These are phyloP conservation scores for Akanthomyces uredinophilus DNA, from an alignment of 2,329 filamentous ascomycete genomes.

Conservation along the genomic window DNA sequence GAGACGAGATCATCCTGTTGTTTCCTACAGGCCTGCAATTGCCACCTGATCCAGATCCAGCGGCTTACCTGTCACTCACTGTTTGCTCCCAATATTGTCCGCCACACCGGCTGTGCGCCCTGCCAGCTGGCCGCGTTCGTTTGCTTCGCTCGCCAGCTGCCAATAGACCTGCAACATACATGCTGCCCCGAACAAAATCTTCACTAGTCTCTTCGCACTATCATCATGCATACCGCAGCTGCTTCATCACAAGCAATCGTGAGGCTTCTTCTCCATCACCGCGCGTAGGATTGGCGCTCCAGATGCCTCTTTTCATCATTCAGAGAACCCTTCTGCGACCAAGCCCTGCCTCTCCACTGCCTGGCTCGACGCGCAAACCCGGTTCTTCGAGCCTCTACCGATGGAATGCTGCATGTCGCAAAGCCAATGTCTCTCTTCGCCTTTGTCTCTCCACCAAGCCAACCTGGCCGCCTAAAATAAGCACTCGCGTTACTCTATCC, in stretches of 20 bases:
- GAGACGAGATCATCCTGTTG: background rate
- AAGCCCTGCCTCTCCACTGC: background rate
- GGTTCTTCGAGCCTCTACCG: background rate
- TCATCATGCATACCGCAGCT: background rate
- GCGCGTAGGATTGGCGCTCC: background rate
- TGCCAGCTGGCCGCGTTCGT: constrained; percentile 3
- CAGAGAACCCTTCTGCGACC: too few species aligned
- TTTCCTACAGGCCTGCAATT: background rate
- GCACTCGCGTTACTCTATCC: constrained; percentile 3
- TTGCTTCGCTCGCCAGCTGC: background rate
- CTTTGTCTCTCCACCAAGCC: background rate
- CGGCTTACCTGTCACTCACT: background rate
- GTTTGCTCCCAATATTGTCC: background rate
- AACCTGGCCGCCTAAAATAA: constrained; percentile 5
- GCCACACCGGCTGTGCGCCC: background rate
- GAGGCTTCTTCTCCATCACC: background rate
- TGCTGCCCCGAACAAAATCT: background rate
- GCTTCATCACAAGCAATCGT: background rate
- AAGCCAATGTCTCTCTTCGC: constrained; percentile 3
- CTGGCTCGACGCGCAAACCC: background rate
- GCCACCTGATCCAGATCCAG: too few species aligned
- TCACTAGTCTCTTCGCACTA: background rate
- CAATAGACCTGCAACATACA: background rate
- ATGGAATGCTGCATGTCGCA: constrained; percentile 10
- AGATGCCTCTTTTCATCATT: background rate